A percentile compares a stretch with the other conserved stretches of the same genome.
These are phyloP conservation scores for Botrytis aclada DNA, from an alignment of 2,329 filamentous ascomycete species.

Conservation along the genomic window DNA sequence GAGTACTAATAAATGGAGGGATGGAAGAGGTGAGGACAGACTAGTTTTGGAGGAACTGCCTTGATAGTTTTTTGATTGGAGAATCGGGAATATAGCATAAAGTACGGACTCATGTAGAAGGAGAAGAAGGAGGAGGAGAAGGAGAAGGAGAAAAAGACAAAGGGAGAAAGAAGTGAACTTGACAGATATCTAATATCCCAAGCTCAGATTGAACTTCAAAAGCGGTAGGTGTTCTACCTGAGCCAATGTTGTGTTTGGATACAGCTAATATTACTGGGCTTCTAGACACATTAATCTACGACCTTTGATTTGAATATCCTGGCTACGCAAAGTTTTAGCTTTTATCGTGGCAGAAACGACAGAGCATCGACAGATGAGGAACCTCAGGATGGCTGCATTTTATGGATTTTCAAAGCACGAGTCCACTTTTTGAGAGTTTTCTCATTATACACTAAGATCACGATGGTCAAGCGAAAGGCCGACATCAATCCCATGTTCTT, in stretches of 20 bases:
- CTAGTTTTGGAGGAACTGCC: background rate
- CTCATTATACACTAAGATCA: constrained; percentile 55
- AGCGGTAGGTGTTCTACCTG: background rate
- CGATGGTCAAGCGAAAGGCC: constrained; percentile 49
- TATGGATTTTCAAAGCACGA: background rate
- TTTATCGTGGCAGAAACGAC: background rate
- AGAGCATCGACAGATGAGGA: background rate
- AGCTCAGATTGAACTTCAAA: background rate
- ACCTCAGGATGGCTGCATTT: background rate
- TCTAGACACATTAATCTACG: background rate
- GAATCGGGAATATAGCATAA: background rate
- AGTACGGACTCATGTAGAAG: background rate
- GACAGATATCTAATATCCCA: background rate
- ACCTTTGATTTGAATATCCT: background rate
- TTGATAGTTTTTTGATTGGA: background rate
- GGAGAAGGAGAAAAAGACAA: background rate
- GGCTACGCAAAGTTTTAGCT: background rate
- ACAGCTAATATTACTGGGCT: background rate
- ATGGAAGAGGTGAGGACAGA: constrained; percentile 28
- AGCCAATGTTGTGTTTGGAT: background rate
- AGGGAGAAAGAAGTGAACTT: background rate
- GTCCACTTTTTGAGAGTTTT: constrained; percentile 50
- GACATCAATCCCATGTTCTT: constrained; percentile 53
- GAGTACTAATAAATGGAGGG: constrained; percentile 41
- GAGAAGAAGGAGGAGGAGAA: background rate